These are phyloP conservation scores for Tricholomella constricta DNA, from an alignment of 768 basidiomycete species.

Conservation along the genomic window DNA sequence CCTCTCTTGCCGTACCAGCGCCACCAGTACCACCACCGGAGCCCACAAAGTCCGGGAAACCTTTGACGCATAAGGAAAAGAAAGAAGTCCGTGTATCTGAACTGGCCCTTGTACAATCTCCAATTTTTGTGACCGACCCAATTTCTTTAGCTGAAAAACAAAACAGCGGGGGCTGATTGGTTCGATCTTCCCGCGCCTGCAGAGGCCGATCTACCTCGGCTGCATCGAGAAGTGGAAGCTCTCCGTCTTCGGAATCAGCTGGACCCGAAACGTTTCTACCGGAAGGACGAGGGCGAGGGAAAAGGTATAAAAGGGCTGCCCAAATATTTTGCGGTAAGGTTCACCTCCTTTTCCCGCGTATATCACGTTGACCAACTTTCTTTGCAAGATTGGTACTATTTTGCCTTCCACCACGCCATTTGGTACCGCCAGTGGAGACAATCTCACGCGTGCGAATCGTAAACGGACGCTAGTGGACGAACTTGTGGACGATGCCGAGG, in stretches of 20 bases:
- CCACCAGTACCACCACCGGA: conserved; percentile 66
- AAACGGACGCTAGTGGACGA: conserved; percentile 89
- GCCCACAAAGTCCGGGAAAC: conserved; percentile 60
- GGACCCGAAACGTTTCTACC: conserved; percentile 91
- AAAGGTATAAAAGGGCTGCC: conserved; percentile 84
- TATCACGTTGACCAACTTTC: conserved; percentile 7
- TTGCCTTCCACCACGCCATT: conserved; percentile 72
- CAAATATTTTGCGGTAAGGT: conserved; percentile 85
- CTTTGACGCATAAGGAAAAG: conserved; percentile 69
- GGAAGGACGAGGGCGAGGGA: conserved; percentile 83
- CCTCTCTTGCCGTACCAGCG: conserved; percentile 50
- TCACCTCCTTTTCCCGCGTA: conserved; percentile 2
- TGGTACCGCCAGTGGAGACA: conserved; percentile 66
- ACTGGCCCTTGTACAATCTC: not conserved
- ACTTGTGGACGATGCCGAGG: conserved; percentile 84
- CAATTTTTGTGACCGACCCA: conserved; percentile 1
- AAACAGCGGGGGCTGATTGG: conserved; percentile 82
- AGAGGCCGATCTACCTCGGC: conserved; percentile 74
- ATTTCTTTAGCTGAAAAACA: conserved; percentile 55
- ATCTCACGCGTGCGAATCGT: conserved; percentile 66
- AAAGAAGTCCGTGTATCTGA: conserved; percentile 58
- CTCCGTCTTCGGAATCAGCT: conserved; percentile 84
- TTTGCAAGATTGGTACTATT: conserved; percentile 74
- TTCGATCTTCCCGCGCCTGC: conserved; percentile 85
- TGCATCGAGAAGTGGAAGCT: conserved; percentile 86